These are phyloP conservation scores for Suillus discolor DNA, from an alignment of 768 basidiomycete species.

Conservation along the genomic window DNA sequence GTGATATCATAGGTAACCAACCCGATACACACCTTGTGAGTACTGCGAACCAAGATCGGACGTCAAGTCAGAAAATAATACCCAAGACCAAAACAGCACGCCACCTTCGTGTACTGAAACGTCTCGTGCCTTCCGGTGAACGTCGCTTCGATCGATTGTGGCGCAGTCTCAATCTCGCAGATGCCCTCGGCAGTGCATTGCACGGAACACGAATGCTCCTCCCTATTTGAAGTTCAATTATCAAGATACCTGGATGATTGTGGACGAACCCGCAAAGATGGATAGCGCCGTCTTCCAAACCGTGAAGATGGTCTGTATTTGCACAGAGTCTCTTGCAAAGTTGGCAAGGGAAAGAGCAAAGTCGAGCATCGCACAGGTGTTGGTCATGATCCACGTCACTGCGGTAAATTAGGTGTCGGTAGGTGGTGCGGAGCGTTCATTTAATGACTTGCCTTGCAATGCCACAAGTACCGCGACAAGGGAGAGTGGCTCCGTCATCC, in stretches of 20 bases:
- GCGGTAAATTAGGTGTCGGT: too few species aligned
- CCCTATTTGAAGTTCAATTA: constrained; percentile 42
- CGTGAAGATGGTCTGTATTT: constrained; percentile 54
- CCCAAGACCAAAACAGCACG: neutral
- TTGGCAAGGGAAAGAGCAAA: constrained; percentile 56
- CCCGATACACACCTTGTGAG: constrained; percentile 45
- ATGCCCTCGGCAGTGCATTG: constrained; percentile 50
- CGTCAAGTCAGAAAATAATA: neutral
- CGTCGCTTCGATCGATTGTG: constrained; percentile 61
- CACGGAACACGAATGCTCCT: constrained; percentile 50
- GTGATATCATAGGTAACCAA: neutral
- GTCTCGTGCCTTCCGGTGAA: constrained; percentile 62
- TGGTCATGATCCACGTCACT: constrained; percentile 48
- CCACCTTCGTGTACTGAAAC: constrained; percentile 66
- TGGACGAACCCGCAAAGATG: constrained; percentile 68
- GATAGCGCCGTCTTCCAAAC: constrained; percentile 37
- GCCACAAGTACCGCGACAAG: constrained; percentile 45
- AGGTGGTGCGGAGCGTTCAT: too few species aligned
- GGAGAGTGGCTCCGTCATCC: constrained; percentile 33
- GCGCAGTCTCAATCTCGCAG: constrained; percentile 60
- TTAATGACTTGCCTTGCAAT: constrained; percentile 39
- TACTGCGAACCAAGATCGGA: constrained; percentile 41
- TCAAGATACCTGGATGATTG: too few species aligned
- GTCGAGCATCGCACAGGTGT: constrained; percentile 52
- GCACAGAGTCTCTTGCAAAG: constrained; percentile 59